Evolutionary conservation across 148 eudicot species (phyloP).

Genomic region (Fagopyrum esculentum): DNA sequence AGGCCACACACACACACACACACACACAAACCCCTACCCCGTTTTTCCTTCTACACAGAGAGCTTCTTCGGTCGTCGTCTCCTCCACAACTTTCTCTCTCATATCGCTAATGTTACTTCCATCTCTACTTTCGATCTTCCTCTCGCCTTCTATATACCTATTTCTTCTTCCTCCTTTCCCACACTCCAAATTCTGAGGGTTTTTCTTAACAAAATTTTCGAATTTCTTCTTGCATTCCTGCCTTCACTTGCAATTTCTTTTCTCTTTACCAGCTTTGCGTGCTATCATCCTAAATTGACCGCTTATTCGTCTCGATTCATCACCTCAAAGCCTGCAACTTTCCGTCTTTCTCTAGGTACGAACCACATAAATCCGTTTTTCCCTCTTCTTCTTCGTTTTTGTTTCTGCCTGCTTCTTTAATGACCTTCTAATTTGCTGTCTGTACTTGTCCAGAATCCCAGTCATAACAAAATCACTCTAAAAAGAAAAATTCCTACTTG

Average conservation of each 20-base stretch:
- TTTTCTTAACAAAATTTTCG: background rate
- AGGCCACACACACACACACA: background rate
- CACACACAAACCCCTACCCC: background rate
- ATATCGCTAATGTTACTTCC: background rate
- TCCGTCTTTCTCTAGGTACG: constrained; percentile 7
- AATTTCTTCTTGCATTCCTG: constrained; percentile 7
- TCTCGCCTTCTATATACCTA: background rate
- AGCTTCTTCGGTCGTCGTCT: background rate
- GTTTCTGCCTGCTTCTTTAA: constrained; percentile 6
- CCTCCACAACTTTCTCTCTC: background rate
- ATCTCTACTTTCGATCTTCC: background rate
- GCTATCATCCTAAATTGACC: background rate
- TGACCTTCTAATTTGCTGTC: background rate
- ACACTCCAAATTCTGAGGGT: constrained; percentile 7
- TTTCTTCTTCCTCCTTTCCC: background rate
- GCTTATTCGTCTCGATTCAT: background rate
- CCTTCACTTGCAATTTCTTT: background rate
- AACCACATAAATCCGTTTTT: background rate
- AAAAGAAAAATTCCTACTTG: constrained; percentile 2
- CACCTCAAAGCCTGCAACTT: background rate
- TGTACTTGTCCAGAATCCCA: background rate
- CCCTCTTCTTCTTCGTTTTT: constrained; percentile 9
- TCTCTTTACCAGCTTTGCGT: constrained; percentile 3
- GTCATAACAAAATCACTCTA: background rate
- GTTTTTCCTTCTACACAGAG: background rate